A percentile compares a stretch with the other conserved stretches of the same genome.
Conservation (phyloP, 2,329 filamentous ascomycete species). For the Monosporascus sp. region DNA sequence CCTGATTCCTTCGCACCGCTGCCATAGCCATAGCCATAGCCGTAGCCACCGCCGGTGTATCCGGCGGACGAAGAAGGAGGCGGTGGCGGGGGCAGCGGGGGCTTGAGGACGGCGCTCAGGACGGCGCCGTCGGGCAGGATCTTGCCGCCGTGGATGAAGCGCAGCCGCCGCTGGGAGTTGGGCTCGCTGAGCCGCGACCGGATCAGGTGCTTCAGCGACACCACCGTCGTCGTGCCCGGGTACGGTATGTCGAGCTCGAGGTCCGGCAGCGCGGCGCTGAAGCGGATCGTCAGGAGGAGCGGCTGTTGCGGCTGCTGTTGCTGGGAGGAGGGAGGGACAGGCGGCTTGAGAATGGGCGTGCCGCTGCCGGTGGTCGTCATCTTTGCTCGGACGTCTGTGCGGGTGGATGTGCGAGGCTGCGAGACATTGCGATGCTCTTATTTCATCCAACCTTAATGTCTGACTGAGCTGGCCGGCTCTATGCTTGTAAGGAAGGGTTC, state of each 20-base stretch:
- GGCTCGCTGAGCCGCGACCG: slow-evolving; percentile 62
- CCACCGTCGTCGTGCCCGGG: slow-evolving; percentile 65
- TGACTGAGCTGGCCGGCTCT: not conserved
- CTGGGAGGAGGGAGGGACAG: slow-evolving; percentile 4
- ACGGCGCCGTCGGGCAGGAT: slow-evolving; percentile 71
- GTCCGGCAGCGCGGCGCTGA: slow-evolving; percentile 80
- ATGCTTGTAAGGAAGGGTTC: not conserved
- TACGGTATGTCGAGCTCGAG: slow-evolving; percentile 70
- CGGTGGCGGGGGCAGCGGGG: slow-evolving; percentile 52
- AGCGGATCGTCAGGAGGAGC: slow-evolving; percentile 81
- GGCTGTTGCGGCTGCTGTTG: slow-evolving; percentile 27
- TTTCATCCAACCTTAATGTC: not conserved
- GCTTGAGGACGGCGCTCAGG: slow-evolving; percentile 62
- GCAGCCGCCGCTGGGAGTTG: slow-evolving; percentile 65
- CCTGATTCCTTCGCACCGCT: slow-evolving; percentile 11
- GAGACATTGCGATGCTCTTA: not conserved
- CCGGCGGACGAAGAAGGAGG: slow-evolving; percentile 14
- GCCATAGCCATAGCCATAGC: not conserved
- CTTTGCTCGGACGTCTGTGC: slow-evolving; percentile 1
- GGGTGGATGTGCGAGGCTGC: not conserved
- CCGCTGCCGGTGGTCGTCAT: slow-evolving; percentile 11
- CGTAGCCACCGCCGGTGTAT: slow-evolving; percentile 13
- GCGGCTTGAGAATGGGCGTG: slow-evolving; percentile 8
- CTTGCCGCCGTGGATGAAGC: slow-evolving; percentile 85
- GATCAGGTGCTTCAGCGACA: slow-evolving; percentile 77